Base-by-base conservation (phyloP, 495 filamentous ascomycete species). In the Acidomyces sp. region DNA sequence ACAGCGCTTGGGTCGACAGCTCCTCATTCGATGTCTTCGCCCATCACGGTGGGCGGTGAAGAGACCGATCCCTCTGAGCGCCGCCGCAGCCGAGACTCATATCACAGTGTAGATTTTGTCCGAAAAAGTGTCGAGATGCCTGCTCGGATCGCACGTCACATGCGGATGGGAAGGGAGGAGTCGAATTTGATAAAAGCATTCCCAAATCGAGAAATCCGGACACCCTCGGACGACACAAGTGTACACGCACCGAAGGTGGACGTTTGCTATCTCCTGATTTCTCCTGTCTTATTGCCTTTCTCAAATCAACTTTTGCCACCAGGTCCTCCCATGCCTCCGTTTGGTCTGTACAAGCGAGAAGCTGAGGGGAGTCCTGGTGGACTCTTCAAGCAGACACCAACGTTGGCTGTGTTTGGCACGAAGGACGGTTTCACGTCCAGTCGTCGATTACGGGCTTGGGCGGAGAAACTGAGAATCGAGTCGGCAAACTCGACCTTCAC, bases 361-460 rank as follows among this genome's bases (percentile, higher is more conserved):
- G 34, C 21, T 29, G 43, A 51, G 13, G n/a, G 3, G 3, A 34
- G 18, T 18, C 30, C 33, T 10, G 45, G 38, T 3, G 13, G 22
- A 13, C 18, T 37, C 55, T 63, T 79, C 54, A 58, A 55, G 35
- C 46, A 34, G 46, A 69, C 80, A 47, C 62, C 67, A 1, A 80
- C 79, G 0, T 56, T 96, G 13, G 78, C 72, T 5, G 60, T 95
- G 6, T 93, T 80, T 52, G 90, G 90, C 3, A 76, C 82, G 40
- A 63, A 70, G 27, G 90, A 95, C 53, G 61, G 68, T 3, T 93
- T 97, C 43, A 77, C 84, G 2, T 70, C 80, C 6, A 65, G 64
- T 11, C 72, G 61, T 36, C 86, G 76, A 57, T 62, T 88, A 48
- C 66, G 70, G 17, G 58, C 64, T 22, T 96, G 90, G 90, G 72